Evolutionary conservation across 768 basidiomycete species (phyloP).

Genomic region (Leccinum fibrillosum): DNA sequence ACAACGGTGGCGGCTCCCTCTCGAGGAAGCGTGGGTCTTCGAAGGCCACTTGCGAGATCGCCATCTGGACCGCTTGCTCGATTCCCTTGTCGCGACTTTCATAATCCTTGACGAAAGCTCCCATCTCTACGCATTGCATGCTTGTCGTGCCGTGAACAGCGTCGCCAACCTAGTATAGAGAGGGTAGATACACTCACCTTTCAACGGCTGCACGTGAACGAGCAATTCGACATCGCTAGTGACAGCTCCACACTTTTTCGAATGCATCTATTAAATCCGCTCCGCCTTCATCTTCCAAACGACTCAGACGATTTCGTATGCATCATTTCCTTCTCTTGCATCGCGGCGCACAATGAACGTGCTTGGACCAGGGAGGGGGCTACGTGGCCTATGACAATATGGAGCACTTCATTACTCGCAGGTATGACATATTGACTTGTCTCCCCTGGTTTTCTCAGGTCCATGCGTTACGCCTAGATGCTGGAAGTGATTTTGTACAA

Average conservation of each 20-base stretch:
- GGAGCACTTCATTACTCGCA: slow-evolving; percentile 36
- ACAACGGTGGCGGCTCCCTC: slow-evolving; percentile 72
- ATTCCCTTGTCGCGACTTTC: slow-evolving; percentile 77
- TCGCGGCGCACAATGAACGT: neutral
- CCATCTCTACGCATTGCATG: slow-evolving; percentile 80
- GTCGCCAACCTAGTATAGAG: neutral
- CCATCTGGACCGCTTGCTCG: slow-evolving; percentile 86
- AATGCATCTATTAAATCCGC: no score
- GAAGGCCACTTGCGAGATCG: slow-evolving; percentile 71
- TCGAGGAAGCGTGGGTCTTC: slow-evolving; percentile 90
- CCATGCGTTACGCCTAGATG: slow-evolving; percentile 27
- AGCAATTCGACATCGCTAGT: slow-evolving; percentile 55
- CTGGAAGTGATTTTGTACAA: slow-evolving; percentile 27
- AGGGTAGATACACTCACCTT: slow-evolving; percentile 55
- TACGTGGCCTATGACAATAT: slow-evolving; percentile 38
- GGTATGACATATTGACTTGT: slow-evolving; percentile 38
- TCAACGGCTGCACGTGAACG: slow-evolving; percentile 85
- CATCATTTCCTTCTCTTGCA: neutral
- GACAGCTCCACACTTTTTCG: no score
- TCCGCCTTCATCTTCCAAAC: no score
- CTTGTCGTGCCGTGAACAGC: slow-evolving; percentile 42
- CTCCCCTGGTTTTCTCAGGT: neutral
- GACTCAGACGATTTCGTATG: slow-evolving; percentile 39
- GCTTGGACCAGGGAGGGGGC: slow-evolving; percentile 35
- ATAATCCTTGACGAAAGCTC: slow-evolving; percentile 91